Percentiles rank a stretch among this genome's conserved stretches.
These are phyloP conservation scores for Chlorella vulgaris DNA, from an alignment of 139 green algal species.

Conservation along the genomic window DNA sequence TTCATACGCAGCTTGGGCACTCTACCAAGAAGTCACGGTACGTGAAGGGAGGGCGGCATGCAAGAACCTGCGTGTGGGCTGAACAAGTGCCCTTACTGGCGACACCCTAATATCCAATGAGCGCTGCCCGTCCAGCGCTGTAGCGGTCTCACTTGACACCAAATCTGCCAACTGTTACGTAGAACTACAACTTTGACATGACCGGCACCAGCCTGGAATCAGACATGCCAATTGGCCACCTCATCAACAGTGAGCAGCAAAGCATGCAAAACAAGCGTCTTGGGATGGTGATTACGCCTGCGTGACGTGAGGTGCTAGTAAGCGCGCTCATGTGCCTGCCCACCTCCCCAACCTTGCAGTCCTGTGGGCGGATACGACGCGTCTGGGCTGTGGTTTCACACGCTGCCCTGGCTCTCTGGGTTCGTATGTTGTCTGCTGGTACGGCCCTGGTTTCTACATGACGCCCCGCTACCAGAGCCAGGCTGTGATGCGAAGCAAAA, in stretches of 20 bases:
- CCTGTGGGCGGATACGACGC: not conserved
- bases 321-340: not conserved
- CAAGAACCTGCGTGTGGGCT: no score
- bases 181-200: not conserved
- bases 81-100: no score
- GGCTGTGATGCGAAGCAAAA: not conserved
- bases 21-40: not conserved
- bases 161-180: no score
- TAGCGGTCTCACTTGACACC: no score
- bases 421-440: not conserved
- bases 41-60: not conserved
- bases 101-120: no score
- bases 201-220: not conserved
- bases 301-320: no score
- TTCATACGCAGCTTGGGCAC: not conserved
- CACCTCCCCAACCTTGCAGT: not conserved
- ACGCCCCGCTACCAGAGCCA: not conserved
- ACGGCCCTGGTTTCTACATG: slow-evolving; percentile 1
- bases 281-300: no score
- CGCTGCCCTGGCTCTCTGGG: not conserved
- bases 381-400: not conserved
- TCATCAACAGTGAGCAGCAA: not conserved
- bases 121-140: no score
- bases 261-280: no score
- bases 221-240: not conserved